Conservation (phyloP, 2,329 filamentous ascomycete genomes). For the Fusarium anthophilum region DNA sequence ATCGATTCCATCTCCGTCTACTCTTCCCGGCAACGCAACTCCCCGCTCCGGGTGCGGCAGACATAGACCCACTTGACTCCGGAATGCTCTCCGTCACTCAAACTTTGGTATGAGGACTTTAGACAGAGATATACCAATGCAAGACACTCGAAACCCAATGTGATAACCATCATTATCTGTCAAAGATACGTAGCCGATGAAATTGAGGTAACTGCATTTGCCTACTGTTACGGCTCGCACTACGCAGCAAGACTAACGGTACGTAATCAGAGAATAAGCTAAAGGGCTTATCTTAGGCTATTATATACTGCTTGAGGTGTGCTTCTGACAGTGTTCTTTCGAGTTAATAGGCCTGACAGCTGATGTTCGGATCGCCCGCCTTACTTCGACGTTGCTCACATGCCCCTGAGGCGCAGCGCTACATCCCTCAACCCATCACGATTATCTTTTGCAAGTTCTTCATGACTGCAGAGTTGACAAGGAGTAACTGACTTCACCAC, state of each 20-base stretch:
- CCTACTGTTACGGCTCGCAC: background rate
- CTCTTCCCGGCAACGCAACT: background rate
- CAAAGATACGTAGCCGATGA: background rate
- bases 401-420: slow-evolving; percentile 26
- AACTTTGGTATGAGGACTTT: background rate
- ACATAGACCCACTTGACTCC: background rate
- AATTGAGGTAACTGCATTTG: background rate
- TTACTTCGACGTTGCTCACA: slow-evolving; percentile 22
- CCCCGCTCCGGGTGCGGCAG: background rate
- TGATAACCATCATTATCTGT: background rate
- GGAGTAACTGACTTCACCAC: background rate
- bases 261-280: background rate
- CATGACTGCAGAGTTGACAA: background rate
- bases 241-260: background rate
- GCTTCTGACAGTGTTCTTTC: background rate
- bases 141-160: background rate
- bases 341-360: background rate
- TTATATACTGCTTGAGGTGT: background rate
- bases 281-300: background rate
- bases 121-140: background rate
- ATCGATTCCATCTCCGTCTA: background rate
- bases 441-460: background rate
- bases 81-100: background rate
- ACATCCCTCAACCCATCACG: background rate
- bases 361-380: background rate